Conservation (phyloP, 495 filamentous ascomycete genomes). For the Hypoxylon intermedium region DNA sequence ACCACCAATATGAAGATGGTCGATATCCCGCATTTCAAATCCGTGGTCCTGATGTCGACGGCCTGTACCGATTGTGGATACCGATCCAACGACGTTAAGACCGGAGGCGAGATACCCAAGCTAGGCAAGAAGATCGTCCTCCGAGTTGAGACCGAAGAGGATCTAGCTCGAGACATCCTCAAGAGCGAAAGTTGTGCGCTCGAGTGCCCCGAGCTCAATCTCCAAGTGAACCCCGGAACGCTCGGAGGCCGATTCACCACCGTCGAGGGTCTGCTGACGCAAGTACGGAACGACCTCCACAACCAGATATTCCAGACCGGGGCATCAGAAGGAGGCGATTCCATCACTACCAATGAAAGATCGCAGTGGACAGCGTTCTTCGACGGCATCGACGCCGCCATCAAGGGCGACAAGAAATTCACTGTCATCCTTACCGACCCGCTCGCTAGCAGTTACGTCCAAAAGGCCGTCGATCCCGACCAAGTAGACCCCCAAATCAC, state of each 20-base stretch:
- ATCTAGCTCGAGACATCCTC: constrained; percentile 90
- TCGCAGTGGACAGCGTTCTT: constrained; percentile 85
- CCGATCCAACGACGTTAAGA: constrained; percentile 93
- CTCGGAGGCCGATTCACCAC: constrained; percentile 98
- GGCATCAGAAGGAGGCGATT: constrained; percentile 68
- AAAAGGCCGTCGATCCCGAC: constrained; percentile 75
- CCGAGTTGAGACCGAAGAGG: constrained; percentile 71
- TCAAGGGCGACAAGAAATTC: constrained; percentile 82
- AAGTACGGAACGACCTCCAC: constrained; percentile 87
- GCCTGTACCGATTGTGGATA: constrained; percentile 92
- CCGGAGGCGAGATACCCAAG: constrained; percentile 88
- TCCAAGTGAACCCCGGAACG: constrained; percentile 86
- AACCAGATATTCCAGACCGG: constrained; percentile 83
- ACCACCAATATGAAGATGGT: constrained; percentile 94
- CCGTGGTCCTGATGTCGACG: constrained; percentile 90
- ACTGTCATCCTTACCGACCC: constrained; percentile 88
- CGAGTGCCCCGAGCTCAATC: constrained; percentile 80
- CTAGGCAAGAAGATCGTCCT: constrained; percentile 86
- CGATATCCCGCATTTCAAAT: constrained; percentile 94
- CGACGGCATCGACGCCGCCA: constrained; percentile 72
- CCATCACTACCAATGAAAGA: constrained; percentile 66
- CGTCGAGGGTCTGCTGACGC: constrained; percentile 90
- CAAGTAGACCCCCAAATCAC: constrained; percentile 81
- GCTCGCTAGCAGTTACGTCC: constrained; percentile 88
- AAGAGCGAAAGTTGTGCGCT: constrained; percentile 93